Percentiles rank a stretch among this genome's conserved stretches.
Conservation (phyloP, 1,139 yeast species). For the Yamadazyma membranifaciens region DNA sequence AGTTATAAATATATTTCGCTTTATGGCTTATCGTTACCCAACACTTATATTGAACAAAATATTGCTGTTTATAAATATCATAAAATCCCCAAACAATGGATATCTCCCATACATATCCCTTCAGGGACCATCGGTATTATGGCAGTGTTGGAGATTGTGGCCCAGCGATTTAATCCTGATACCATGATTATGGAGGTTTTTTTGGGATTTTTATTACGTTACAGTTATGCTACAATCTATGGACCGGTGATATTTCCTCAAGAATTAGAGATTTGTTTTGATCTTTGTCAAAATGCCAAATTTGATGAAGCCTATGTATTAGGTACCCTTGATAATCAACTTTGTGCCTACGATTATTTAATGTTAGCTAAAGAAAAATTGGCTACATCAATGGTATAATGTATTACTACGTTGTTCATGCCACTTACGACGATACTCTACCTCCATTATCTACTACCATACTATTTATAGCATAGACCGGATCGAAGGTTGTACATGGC, state of each 20-base stretch:
- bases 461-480: too few relatives aligned
- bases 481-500: too few relatives aligned
- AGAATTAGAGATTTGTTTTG: constrained; percentile 3
- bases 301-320: constrained; percentile 7
- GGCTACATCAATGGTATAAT: too few relatives aligned
- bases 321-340: constrained; percentile 4
- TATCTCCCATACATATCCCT: background rate
- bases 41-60: background rate
- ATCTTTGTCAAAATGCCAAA: constrained; percentile 1
- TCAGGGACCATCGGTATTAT: background rate
- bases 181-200: constrained; percentile 5
- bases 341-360: constrained; percentile 3
- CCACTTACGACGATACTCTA: too few relatives aligned
- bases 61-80: background rate
- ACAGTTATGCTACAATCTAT: constrained; percentile 4
- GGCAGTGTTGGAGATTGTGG: constrained; percentile 1
- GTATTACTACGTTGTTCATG: background rate
- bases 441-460: too few relatives aligned
- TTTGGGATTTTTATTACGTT: constrained; percentile 1
- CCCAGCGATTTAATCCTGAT: constrained; percentile 3
- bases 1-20: background rate
- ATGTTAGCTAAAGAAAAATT: background rate
- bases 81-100: constrained; percentile 4
- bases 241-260: constrained; percentile 6
- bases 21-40: constrained; percentile 5